Evolutionary conservation across 306 rosid genomes (phyloP).

Genomic region (Datisca glomerata): DNA sequence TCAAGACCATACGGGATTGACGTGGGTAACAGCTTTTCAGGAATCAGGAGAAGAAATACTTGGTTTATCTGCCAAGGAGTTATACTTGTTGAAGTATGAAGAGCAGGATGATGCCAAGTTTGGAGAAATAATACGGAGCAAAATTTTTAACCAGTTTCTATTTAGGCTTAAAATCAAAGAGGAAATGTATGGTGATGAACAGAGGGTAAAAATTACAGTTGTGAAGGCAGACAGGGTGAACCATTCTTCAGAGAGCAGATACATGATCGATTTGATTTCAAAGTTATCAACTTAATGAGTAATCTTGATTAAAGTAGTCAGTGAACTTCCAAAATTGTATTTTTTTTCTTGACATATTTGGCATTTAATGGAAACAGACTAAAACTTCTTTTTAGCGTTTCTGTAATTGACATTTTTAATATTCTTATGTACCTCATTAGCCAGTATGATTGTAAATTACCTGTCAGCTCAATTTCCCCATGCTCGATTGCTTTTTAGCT

Average conservation of each 20-base stretch:
- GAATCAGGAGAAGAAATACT: conserved; percentile 89
- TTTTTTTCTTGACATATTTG: too few species aligned
- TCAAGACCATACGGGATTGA: conserved; percentile 72
- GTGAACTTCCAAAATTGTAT: too few species aligned
- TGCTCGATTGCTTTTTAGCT: not conserved
- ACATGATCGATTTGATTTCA: conserved; percentile 54
- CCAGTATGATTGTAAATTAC: too few species aligned
- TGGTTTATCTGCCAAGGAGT: conserved; percentile 64
- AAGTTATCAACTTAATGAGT: conserved; percentile 32
- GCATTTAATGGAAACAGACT: too few species aligned
- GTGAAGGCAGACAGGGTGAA: conserved; percentile 76
- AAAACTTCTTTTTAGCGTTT: too few species aligned
- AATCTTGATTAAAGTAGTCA: not conserved
- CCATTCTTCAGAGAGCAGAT: conserved; percentile 55
- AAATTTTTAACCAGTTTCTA: conserved; percentile 51
- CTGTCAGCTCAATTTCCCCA: too few species aligned
- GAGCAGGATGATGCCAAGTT: conserved; percentile 57
- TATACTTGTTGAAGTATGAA: conserved; percentile 65
- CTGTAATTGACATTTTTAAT: too few species aligned
- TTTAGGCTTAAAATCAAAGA: conserved; percentile 85
- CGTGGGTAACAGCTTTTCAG: conserved; percentile 97
- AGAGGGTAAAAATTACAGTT: conserved; percentile 72
- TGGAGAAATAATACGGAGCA: conserved; percentile 47
- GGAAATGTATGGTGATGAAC: conserved; percentile 81
- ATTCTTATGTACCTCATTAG: too few species aligned